phyloP scores from a whole-genome alignment of 177 flowering plant genomes.

The Vitis hybrid region DNA sequence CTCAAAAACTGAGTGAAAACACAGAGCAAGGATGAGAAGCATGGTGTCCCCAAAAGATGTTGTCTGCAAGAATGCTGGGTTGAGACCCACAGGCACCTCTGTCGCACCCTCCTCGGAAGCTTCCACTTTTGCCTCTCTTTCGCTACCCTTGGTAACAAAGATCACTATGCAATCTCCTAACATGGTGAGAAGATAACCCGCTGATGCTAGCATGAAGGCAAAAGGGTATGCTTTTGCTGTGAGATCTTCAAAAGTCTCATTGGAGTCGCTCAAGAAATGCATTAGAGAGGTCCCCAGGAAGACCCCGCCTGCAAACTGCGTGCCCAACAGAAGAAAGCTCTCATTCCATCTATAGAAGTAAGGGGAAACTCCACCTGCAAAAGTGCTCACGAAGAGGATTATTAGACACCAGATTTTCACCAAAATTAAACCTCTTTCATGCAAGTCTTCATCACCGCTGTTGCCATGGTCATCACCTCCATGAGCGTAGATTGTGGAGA shows the following conservation, averaged over 20 bases:
- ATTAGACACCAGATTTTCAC: conserved; percentile 76
- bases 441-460: conserved; percentile 22
- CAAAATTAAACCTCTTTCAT: conserved; percentile 42
- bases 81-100: conserved; percentile 1
- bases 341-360: conserved; percentile 83
- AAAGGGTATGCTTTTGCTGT: conserved; percentile 62
- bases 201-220: conserved; percentile 73
- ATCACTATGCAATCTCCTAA: conserved; percentile 58
- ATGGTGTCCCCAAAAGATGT: conserved; percentile 59
- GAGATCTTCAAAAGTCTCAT: conserved; percentile 44
- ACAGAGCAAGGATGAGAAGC: conserved; percentile 70
- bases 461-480: conserved; percentile 25
- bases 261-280: conserved; percentile 83
- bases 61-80: conserved; percentile 40
- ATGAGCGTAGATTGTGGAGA: conserved; percentile 32
- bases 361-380: conserved; percentile 76
- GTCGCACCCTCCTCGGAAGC: conserved; percentile 29
- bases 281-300: conserved; percentile 73
- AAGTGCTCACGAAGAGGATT: conserved; percentile 63
- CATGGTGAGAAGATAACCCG: conserved; percentile 79
- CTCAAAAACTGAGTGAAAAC: conserved; percentile 85
- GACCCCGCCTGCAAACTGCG: conserved; percentile 88
- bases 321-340: conserved; percentile 68
- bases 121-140: conserved; percentile 27
- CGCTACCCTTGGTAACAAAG: conserved; percentile 10